These are phyloP conservation scores for Parasitella parasitica DNA, from an alignment of 371 early-diverging fungal genomes.

Conservation along the genomic window DNA sequence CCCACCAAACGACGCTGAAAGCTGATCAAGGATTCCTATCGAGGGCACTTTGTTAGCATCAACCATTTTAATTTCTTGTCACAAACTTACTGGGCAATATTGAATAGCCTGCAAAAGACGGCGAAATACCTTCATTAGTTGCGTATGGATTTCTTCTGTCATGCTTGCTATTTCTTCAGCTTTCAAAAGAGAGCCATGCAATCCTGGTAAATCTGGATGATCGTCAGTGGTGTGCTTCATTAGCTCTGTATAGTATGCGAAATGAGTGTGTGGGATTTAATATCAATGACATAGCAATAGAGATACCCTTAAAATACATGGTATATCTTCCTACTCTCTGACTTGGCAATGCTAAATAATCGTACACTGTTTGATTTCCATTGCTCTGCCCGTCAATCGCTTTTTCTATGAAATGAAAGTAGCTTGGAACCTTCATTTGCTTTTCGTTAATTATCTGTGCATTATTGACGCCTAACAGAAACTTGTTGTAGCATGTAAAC, in stretches of 20 bases:
- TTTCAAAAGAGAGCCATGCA: slow-evolving; percentile 29
- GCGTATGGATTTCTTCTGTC: slow-evolving; percentile 42
- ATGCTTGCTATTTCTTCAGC: slow-evolving; percentile 39
- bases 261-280: too few relatives aligned
- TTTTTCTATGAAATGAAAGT: slow-evolving; percentile 16
- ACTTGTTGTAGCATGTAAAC: slow-evolving; percentile 24
- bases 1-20: slow-evolving; percentile 26
- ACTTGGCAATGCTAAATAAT: slow-evolving; percentile 29
- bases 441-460: slow-evolving; percentile 20
- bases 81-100: slow-evolving; percentile 20
- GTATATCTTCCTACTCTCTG: slow-evolving; percentile 46
- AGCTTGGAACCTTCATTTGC: slow-evolving; percentile 16
- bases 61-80: not conserved
- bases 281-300: too few relatives aligned
- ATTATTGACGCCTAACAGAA: slow-evolving; percentile 21
- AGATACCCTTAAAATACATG: slow-evolving; percentile 47
- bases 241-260: slow-evolving; percentile 31
- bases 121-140: slow-evolving; percentile 34
- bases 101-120: slow-evolving; percentile 20
- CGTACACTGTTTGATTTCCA: slow-evolving; percentile 24
- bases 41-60: not conserved
- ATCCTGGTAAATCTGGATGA: slow-evolving; percentile 30
- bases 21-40: slow-evolving; percentile 34
- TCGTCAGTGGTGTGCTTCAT: slow-evolving; percentile 31
- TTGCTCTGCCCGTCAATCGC: slow-evolving; percentile 4